Evolutionary conservation across 1,284 basidiomycete species (phyloP), one percentile per base, ranked within the genome.

Genomic region (Fistulinella cinereoalba): DNA sequence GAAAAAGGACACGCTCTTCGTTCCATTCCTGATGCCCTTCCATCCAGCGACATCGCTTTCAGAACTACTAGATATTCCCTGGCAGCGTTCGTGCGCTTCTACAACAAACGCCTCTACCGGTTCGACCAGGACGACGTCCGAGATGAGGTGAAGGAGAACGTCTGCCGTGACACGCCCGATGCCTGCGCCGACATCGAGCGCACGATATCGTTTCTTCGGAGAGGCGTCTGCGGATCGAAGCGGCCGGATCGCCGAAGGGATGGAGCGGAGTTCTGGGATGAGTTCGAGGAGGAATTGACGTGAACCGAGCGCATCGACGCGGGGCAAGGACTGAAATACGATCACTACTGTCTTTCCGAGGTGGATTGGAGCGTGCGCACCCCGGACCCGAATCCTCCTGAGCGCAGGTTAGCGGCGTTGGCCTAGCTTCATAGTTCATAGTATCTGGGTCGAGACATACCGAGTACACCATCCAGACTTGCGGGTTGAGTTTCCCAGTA

Each of bases 121-220:
- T 64, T 97, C 94, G 47, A 94, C 77, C 31, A 96, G 77, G 33
- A 93, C 83, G 33, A 97, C 88, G 58, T 92, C 87, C 25, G 84
- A 79, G 51, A 93, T 79, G 41, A 97, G 81, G 56, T 87, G 86
- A 6, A 97, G 77, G 10, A 97, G 80, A 11, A 92, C 88, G 51
- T 88, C 83, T 5, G 80, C 74, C 0, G 92, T 95, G 25, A 96
- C 92, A 44, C 95, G 83, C 8, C 95, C 94, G 41, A 97, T 87
- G 3, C 94, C 94, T 15, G 92, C 87, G 15, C 87, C 94, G 43
- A 94, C 90, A 58, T 97, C 95, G 13, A 97, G 76, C 1, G 88
- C 92, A 28, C 90, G 80, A 28, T 73, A 78, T 42, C 86, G 70
- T 41, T 31, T 66, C 28, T 19, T 12, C 1, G 44, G 36, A 2